Evolutionary conservation across 352 stramenopile genomes (phyloP).

Genomic region (Plasmopara muralis): DNA sequence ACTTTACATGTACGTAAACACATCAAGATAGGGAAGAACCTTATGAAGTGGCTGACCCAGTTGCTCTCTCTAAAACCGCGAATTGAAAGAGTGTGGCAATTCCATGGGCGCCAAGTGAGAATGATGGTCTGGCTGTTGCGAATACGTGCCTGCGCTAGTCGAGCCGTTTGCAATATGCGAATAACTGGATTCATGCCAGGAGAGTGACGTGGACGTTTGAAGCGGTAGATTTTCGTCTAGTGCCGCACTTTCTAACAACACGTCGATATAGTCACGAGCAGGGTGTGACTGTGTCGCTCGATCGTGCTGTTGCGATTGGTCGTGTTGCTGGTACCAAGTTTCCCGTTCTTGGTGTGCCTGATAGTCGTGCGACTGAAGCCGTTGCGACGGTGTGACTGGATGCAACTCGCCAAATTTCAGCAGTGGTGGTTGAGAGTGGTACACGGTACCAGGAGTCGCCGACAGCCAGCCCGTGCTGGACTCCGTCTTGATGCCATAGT

Average conservation of each 20-base stretch:
- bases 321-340: slow-evolving; percentile 13
- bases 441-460: not conserved
- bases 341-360: slow-evolving; percentile 21
- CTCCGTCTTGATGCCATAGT: slow-evolving; percentile 16
- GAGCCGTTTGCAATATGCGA: slow-evolving; percentile 11
- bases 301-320: slow-evolving; percentile 11
- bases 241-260: slow-evolving; percentile 47
- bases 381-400: slow-evolving; percentile 2
- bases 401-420: slow-evolving; percentile 31
- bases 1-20: not conserved
- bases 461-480: not conserved
- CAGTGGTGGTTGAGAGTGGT: slow-evolving; percentile 19
- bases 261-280: slow-evolving; percentile 48
- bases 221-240: slow-evolving; percentile 40
- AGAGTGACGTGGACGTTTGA: slow-evolving; percentile 23
- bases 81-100: slow-evolving; percentile 18
- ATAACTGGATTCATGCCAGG: slow-evolving; percentile 22
- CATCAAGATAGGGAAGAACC: too few species aligned
- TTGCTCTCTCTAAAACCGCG: slow-evolving; percentile 22
- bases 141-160: slow-evolving; percentile 9
- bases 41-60: not conserved
- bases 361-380: slow-evolving; percentile 17
- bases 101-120: slow-evolving; percentile 30
- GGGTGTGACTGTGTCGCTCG: slow-evolving; percentile 3
- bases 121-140: slow-evolving; percentile 24